A percentile compares a stretch with the other conserved stretches of the same genome.
Evolutionary conservation across 108 stramenopile species (phyloP).

Genomic region (Skeletonema tropicum): DNA sequence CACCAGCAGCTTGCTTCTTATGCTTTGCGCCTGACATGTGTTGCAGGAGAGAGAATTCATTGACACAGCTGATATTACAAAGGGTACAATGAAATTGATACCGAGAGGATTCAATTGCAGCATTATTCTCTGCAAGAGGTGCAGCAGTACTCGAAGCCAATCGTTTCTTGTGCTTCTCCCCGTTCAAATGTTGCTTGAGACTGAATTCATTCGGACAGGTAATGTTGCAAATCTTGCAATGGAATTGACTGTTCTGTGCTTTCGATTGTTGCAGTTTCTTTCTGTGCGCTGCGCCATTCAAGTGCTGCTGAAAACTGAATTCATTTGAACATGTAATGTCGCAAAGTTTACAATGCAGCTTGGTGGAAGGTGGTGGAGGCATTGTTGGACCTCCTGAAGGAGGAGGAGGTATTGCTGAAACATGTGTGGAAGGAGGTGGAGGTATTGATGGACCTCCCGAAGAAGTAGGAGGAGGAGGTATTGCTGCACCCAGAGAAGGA

Average conservation of each 20-base stretch:
- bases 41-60: slow-evolving; percentile 21
- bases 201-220: slow-evolving; percentile 17
- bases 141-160: neutral
- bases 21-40: slow-evolving; percentile 11
- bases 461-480: slow-evolving; percentile 3
- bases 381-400: neutral
- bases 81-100: neutral
- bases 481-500: neutral
- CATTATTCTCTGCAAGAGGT: neutral
- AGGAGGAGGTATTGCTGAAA: neutral
- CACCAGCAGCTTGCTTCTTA: slow-evolving; percentile 1
- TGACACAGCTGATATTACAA: neutral
- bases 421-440: neutral
- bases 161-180: slow-evolving; percentile 9
- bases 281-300: neutral
- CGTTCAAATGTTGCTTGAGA: slow-evolving; percentile 4
- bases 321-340: slow-evolving; percentile 8
- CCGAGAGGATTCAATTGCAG: neutral
- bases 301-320: neutral
- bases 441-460: neutral
- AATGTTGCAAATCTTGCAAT: neutral
- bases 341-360: slow-evolving; percentile 16
- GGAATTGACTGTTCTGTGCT: neutral
- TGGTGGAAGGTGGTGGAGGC: slow-evolving; percentile 21
- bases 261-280: neutral